Base-by-base conservation (phyloP, 805 yeast genomes). In the Suhomyces kilbournensis region DNA sequence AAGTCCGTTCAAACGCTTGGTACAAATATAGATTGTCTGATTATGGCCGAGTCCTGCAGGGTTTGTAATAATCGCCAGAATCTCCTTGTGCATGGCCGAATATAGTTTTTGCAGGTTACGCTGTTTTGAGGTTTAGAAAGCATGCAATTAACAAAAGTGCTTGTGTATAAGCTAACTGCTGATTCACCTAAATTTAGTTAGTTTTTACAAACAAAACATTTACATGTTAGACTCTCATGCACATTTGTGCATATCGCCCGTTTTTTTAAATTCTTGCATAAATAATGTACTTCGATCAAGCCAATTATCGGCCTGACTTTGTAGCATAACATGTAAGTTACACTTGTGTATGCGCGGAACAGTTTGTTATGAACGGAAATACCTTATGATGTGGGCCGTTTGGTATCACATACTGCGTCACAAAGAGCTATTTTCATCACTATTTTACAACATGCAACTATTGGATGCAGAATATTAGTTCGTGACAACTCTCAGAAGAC, bases 261-360 rank as follows among this genome's bases (percentile, higher is more conserved):
- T 42, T 42, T 42, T 42, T 42, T 20, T 42, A 42, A 42, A 42
- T 17, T 23, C 14, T 12, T 20, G 30, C 45, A 38, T 38, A 10
- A 38, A 19, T 12, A 9, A 38, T 15, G 42, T 10, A 38, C 23
- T 17, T 38, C 12, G 20, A 35, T 17, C 40, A 15, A 10, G 23
- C 42, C 20, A 38, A 38, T 38, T 38, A 17, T 17, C 42, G 20
- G n/a, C 42, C 17, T 38, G 23, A 17, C 17, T 8, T 19, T 17
- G 42, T 38, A 38, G 10, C 7, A 9, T 6, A 19, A 15, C 22
- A n/a, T 15, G 23, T 38, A 17, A 17, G 42, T n/a, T 38, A 38
- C 14, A 19, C 14, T 10, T 26, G 8, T 44, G 46, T 26, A 44
- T 44, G 46, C 46, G 46, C 46, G 25, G 46, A 44, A 44, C 35